phyloP scores from a whole-genome alignment of 768 basidiomycete species.

The Suillus plorans region DNA sequence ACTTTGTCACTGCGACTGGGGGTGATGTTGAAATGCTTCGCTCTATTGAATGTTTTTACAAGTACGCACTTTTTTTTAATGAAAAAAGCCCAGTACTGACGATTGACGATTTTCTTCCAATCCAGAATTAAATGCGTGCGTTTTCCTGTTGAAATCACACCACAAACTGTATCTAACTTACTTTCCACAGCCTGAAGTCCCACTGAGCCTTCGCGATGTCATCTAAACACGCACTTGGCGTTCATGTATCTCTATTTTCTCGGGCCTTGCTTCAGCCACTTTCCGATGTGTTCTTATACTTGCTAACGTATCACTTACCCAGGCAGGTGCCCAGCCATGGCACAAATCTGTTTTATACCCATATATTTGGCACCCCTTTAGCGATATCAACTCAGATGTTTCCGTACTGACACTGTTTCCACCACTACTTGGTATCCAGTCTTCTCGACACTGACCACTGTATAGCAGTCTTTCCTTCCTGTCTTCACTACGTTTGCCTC shows the following conservation, averaged over 20 bases:
- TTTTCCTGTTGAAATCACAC: slow-evolving; percentile 9
- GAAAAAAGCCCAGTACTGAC: neutral
- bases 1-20: slow-evolving; percentile 96
- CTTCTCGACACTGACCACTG: slow-evolving; percentile 52
- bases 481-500: slow-evolving; percentile 10
- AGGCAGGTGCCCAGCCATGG: slow-evolving; percentile 36
- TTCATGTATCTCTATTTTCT: slow-evolving; percentile 84
- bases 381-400: slow-evolving; percentile 51
- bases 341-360: slow-evolving; percentile 63
- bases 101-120: slow-evolving; percentile 11
- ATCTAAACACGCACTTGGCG: slow-evolving; percentile 53
- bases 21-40: slow-evolving; percentile 98
- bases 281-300: slow-evolving; percentile 37
- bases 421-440: slow-evolving; percentile 41
- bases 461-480: slow-evolving; percentile 51
- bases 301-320: slow-evolving; percentile 49
- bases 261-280: slow-evolving; percentile 37
- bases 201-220: slow-evolving; percentile 86
- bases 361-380: slow-evolving; percentile 53
- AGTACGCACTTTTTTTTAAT: slow-evolving; percentile 47
- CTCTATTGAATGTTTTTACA: slow-evolving; percentile 98
- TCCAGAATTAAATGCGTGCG: slow-evolving; percentile 86
- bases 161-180: slow-evolving; percentile 16
- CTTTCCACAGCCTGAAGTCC: slow-evolving; percentile 76
- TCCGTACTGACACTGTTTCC: slow-evolving; percentile 47